Base-by-base conservation (phyloP, 2,329 filamentous ascomycete genomes). In the Parastagonospora avenae region DNA sequence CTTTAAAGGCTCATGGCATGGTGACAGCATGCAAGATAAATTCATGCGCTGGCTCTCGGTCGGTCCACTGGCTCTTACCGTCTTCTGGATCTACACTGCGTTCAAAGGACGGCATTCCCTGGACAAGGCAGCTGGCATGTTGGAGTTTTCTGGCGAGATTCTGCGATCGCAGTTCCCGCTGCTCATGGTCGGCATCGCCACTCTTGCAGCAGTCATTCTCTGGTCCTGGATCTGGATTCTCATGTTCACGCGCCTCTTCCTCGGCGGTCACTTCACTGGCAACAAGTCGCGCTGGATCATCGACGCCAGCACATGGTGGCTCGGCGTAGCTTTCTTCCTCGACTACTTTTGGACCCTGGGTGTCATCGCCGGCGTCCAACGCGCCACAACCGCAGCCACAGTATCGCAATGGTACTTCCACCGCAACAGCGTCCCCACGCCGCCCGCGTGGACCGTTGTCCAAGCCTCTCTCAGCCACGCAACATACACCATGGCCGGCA, bases 351-450 rank as follows among this genome's bases (percentile, higher is more conserved):
- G 94, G 94, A 94, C 92, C 0, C 80, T 97, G 36, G 89, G 90
- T 2, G 85, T 97, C 50, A 86, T 96, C 69, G 88, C 91, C 50
- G 92, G 91, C 14, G 84, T 97, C 16, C 93, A 99, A 72, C 87
- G 94, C 51, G 88, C 91, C 16, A 94, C 92, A 12, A 96, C 93
- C 11, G 93, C 92, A 19, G 94, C 94, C 9, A 96, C 93, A 0
- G 93, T 97, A 19, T 96, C 91, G 35, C 94, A 99, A 74, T 99
- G 94, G 94, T 99, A 99, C 75, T 99, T 97, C 74, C 93, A 97
- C 74, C 91, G 94, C 56, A 89, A 95, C 63, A 86, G 87, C 4
- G 83, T 87, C 9, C 91, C 93, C 4, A 81, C 88, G 8, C 87
- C 92, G 2, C 86, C 90, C 0, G 92, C 91, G 1, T 81, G 83